phyloP scores from a whole-genome alignment of 306 rosid species.

The Acmispon strigosus region DNA sequence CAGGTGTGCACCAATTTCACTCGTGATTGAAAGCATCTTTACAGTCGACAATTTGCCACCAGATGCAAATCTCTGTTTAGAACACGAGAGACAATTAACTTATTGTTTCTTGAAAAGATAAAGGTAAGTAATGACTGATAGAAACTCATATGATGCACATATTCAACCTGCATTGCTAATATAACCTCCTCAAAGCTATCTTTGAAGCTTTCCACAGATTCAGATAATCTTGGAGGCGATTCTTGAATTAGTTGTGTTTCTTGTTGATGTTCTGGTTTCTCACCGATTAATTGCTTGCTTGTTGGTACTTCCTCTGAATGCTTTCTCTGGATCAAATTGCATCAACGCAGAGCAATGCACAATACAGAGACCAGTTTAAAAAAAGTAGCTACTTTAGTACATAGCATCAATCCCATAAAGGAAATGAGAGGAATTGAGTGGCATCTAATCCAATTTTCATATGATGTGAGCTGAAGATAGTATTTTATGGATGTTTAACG shows the following conservation, averaged over 20 bases:
- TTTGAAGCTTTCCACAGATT: slow-evolving; percentile 52
- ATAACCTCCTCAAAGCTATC: slow-evolving; percentile 53
- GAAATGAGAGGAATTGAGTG: not conserved
- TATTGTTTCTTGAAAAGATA: slow-evolving; percentile 2
- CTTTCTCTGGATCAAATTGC: slow-evolving; percentile 45
- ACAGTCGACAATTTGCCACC: slow-evolving; percentile 40
- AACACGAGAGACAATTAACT: slow-evolving; percentile 9
- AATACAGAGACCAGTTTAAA: not conserved
- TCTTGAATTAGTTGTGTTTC: slow-evolving; percentile 45
- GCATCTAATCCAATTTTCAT: not conserved
- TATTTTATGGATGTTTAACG: not conserved
- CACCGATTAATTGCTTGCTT: slow-evolving; percentile 35
- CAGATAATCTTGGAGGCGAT: slow-evolving; percentile 40
- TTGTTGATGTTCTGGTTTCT: slow-evolving; percentile 43
- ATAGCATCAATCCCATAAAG: not conserved
- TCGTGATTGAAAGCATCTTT: slow-evolving; percentile 54
- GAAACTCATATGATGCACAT: slow-evolving; percentile 9
- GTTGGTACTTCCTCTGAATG: slow-evolving; percentile 43
- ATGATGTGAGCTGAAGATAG: not conserved
- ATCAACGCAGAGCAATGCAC: slow-evolving; percentile 13
- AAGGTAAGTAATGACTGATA: slow-evolving; percentile 4
- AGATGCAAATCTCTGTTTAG: slow-evolving; percentile 41
- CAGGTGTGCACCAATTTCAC: slow-evolving; percentile 55
- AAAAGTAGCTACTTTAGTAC: too few relatives aligned
- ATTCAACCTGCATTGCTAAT: slow-evolving; percentile 59